These are phyloP conservation scores for Penicillium polonicum DNA, from an alignment of 2,329 filamentous ascomycete genomes.

Conservation along the genomic window DNA sequence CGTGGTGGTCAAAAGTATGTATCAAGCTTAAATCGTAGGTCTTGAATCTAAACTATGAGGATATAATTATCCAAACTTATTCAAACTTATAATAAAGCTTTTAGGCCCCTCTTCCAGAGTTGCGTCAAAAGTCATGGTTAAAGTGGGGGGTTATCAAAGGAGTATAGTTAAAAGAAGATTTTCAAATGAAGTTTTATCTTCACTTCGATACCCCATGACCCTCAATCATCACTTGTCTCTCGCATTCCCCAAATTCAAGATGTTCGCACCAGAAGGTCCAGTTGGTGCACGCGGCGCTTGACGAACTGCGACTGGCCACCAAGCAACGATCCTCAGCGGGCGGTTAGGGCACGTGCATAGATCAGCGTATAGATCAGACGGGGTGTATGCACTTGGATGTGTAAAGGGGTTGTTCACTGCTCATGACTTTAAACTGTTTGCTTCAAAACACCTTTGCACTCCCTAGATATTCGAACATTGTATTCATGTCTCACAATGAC, in stretches of 20 bases:
- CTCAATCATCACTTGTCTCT: not conserved
- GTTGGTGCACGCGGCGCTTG: constrained; percentile 13
- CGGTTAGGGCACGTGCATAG: constrained; percentile 18
- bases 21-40: not conserved
- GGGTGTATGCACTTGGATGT: not conserved
- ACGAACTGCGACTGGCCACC: constrained; percentile 17
- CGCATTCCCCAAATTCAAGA: not conserved
- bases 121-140: not conserved
- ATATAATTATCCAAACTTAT: not conserved
- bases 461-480: not conserved
- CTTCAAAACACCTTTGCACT: not conserved
- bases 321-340: constrained; percentile 15
- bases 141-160: not conserved
- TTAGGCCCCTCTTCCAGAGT: not conserved
- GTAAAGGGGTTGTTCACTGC: not conserved
- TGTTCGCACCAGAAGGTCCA: not conserved
- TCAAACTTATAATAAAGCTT: not conserved
- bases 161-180: not conserved
- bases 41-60: not conserved
- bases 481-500: constrained; percentile 9
- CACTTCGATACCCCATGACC: not conserved
- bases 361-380: not conserved
- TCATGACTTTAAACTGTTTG: not conserved
- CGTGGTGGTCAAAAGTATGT: constrained; percentile 8
- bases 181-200: not conserved